A percentile compares a stretch with the other conserved stretches of the same genome.
Conservation (phyloP, 1,284 basidiomycete genomes). For the Sporisorium reilianum region DNA sequence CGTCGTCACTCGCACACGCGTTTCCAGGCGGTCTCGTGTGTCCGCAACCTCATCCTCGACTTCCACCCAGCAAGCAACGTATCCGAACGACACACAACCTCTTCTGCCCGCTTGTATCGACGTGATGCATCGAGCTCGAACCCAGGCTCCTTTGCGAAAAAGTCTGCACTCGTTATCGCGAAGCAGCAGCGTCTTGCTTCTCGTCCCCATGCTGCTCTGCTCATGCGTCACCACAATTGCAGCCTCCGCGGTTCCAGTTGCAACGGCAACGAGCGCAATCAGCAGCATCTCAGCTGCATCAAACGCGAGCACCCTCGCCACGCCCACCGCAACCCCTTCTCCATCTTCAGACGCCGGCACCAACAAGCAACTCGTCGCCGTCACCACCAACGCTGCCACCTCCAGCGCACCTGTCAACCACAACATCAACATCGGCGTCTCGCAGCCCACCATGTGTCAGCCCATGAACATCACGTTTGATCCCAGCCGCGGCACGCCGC, state of each 20-base stretch:
- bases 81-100: neutral
- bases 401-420: conserved; percentile 11
- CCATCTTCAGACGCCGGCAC: neutral
- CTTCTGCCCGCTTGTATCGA: neutral
- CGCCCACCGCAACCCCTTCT: conserved; percentile 9
- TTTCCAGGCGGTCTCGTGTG: neutral
- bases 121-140: neutral
- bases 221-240: conserved; percentile 2
- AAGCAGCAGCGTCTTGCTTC: neutral
- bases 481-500: conserved; percentile 47
- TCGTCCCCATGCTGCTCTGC: conserved; percentile 12
- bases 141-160: neutral
- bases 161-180: neutral
- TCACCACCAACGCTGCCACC: neutral
- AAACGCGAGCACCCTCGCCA: neutral
- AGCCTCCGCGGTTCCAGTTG: conserved; percentile 8
- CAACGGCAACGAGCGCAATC: conserved; percentile 1
- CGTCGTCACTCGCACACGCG: neutral
- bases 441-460: conserved; percentile 51
- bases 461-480: conserved; percentile 60
- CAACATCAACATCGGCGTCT: conserved; percentile 36
- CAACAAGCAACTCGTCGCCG: conserved; percentile 23
- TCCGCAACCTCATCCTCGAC: neutral
- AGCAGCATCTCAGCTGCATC: neutral
- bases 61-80: neutral